Evolutionary conservation across 352 stramenopile species (phyloP), one percentile per base, ranked within the genome.

Genomic region (Phytophthora syringae): DNA sequence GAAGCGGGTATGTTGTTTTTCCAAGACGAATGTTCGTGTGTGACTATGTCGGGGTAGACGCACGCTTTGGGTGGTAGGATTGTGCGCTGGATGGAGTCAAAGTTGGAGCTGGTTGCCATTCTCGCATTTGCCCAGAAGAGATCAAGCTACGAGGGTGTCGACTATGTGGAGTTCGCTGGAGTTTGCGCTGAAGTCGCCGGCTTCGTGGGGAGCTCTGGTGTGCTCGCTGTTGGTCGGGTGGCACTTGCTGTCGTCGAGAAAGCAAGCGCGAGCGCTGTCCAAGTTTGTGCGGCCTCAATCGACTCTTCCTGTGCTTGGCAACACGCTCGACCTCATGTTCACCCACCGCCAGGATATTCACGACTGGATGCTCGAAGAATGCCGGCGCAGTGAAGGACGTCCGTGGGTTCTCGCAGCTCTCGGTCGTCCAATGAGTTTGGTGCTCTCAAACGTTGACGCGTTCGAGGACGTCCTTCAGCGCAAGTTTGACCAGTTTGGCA

Each of bases 401-500:
- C 70, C 77, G 13, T 90, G 73, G 76, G 52, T 74, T 0, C 58
- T 90, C 12, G 62, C 72, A 18, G 58, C 68, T 10, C 36, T 86
- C n/a, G 80, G 81, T 20, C 51, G 67, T 2, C 73, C 70, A 12
- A 66, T 67, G 25, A 72, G 70, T 21, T 45, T 89, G 18, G 78
- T 89, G 27, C 45, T 89, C 12, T 82, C 64, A 21, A 74, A 56
- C 10, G 56, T 70, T 3, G 67, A 68, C 12, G 48, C 56, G 13
- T 83, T 85, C 36, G 79, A 89, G 43, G 79, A 90, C 51, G 74
- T 89, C 28, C 48, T 89, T n/a, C 72, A 79, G 47, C 77, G 60
- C 11, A 76, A 93, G 27, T 95, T 96, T 45, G 76, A 92, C 34
- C 72, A 76, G 20, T 96, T 94, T 48, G 80, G 72, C 13, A 97